Evolutionary conservation across 108 stramenopile species (phyloP), one percentile per base, ranked within the genome.

Genomic region (Stephanodiscus minutulus): DNA sequence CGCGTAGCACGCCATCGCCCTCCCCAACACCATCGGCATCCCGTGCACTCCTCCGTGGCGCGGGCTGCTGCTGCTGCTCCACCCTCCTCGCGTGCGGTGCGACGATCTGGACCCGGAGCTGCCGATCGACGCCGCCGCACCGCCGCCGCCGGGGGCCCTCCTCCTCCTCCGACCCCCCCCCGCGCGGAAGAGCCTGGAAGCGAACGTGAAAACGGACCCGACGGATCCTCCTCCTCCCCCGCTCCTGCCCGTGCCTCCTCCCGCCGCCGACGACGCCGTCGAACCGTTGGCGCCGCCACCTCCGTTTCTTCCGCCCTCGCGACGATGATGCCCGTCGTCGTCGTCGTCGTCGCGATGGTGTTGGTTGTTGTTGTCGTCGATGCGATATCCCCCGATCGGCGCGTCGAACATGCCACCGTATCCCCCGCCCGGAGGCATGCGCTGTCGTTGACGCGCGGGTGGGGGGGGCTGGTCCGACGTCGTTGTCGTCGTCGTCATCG

Each of bases 331-430:
- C 37, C 52, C 22, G 31, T n/a, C 18, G 24, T 55, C 18, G 9
- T 53, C 59, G 37, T 57, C 62, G n/a, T 33, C 10, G 54, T 39
- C 11, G 43, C n/a, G n/a, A n/a, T n/a, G n/a, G n/a, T n/a, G n/a
- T n/a, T n/a, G n/a, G n/a, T 43, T 50, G 10, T 60, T 25, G 36
- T 28, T 50, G 5, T 29, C 18, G 24, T 68, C 31, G 31, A 20
- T 63, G 25, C 47, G 56, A 41, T 46, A 18, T 54, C 33, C 55
- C 44, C 28, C 55, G 39, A 8, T 5, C 20, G 49, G 54, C 13
- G n/a, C 39, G 10, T 64, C 64, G 70, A 78, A 78, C 77, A 78
- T 78, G 21, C 77, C 77, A 15, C 77, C 77, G 33, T 78, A 78
- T 22, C 77, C 77, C 31, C 77, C 77, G 25, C 66, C 56, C 18